Conservation (phyloP, 2,329 filamentous ascomycete genomes). For the Fusarium nygamai region DNA sequence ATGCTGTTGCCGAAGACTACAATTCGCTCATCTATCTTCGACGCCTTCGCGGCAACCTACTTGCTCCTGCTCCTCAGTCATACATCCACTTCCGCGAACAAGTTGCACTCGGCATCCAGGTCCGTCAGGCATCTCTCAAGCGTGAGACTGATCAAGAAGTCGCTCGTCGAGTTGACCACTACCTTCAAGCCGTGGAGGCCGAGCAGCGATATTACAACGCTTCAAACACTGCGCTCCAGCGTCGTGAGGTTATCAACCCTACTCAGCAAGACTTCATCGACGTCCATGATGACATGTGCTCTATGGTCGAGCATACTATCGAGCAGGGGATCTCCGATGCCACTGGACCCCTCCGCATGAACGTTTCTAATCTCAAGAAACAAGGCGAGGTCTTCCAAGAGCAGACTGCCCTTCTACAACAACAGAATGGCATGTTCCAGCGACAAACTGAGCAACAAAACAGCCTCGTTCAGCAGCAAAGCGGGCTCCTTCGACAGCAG, state of each 20-base stretch:
- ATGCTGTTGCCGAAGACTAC: slow-evolving; percentile 47
- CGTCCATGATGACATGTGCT: slow-evolving; percentile 40
- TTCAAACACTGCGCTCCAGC: neutral
- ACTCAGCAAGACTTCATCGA: slow-evolving; percentile 8
- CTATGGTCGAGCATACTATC: slow-evolving; percentile 45
- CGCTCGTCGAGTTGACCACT: slow-evolving; percentile 38
- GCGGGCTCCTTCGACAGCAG: neutral
- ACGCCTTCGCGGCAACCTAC: slow-evolving; percentile 30
- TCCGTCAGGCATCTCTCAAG: slow-evolving; percentile 46
- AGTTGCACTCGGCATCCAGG: slow-evolving; percentile 48
- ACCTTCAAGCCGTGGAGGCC: slow-evolving; percentile 40
- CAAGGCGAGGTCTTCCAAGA: slow-evolving; percentile 38
- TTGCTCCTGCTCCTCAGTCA: slow-evolving; percentile 21
- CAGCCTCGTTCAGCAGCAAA: neutral
- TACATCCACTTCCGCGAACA: slow-evolving; percentile 45
- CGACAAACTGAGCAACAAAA: neutral
- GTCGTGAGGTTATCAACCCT: neutral
- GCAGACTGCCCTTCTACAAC: neutral
- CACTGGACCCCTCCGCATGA: slow-evolving; percentile 44
- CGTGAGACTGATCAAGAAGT: slow-evolving; percentile 34
- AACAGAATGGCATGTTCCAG: neutral
- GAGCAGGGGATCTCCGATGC: slow-evolving; percentile 49
- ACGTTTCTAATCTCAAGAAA: slow-evolving; percentile 35
- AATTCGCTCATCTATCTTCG: slow-evolving; percentile 45
- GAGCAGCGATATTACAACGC: slow-evolving; percentile 37